A percentile compares a stretch with the other conserved stretches of the same genome.
Evolutionary conservation across 768 basidiomycete species (phyloP).

Genomic region (Tricholoma matsutake): DNA sequence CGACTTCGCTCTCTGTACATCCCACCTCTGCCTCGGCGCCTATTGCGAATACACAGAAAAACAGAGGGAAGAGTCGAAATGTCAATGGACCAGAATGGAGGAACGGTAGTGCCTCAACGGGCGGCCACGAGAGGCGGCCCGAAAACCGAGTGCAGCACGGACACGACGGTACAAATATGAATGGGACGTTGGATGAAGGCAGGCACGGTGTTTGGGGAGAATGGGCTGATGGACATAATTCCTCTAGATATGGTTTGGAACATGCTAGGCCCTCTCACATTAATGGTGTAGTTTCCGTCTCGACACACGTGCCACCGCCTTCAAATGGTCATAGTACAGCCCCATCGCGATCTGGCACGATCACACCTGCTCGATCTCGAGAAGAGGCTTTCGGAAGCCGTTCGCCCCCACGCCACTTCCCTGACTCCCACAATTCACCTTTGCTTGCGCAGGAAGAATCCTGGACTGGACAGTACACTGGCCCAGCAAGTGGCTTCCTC

Average conservation of each 20-base stretch:
- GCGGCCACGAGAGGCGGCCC: slow-evolving; percentile 10
- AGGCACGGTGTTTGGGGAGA: slow-evolving; percentile 10
- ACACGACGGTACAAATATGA: not conserved
- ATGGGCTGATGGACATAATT: slow-evolving; percentile 15
- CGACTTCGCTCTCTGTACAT: slow-evolving; percentile 13
- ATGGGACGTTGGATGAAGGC: slow-evolving; percentile 1
- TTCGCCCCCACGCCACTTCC: slow-evolving; percentile 14
- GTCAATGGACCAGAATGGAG: slow-evolving; percentile 33
- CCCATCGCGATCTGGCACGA: slow-evolving; percentile 18
- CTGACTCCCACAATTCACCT: slow-evolving; percentile 15
- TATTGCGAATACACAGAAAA: slow-evolving; percentile 18
- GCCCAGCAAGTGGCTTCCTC: slow-evolving; percentile 49
- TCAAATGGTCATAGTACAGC: slow-evolving; percentile 22
- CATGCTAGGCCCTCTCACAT: not conserved
- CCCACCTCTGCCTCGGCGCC: slow-evolving; percentile 21
- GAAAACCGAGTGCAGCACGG: slow-evolving; percentile 6
- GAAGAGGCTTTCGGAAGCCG: slow-evolving; percentile 12
- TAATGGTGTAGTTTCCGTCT: slow-evolving; percentile 22
- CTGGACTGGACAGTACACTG: slow-evolving; percentile 41
- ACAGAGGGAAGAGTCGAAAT: slow-evolving; percentile 37
- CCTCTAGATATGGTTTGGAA: slow-evolving; percentile 4
- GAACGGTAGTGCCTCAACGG: slow-evolving; percentile 15
- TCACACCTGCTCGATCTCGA: slow-evolving; percentile 19
- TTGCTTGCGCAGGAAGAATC: slow-evolving; percentile 17
- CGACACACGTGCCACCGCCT: slow-evolving; percentile 21